Base-by-base conservation (phyloP, 75 land plant species). In the Selaginella tamariscina region DNA sequence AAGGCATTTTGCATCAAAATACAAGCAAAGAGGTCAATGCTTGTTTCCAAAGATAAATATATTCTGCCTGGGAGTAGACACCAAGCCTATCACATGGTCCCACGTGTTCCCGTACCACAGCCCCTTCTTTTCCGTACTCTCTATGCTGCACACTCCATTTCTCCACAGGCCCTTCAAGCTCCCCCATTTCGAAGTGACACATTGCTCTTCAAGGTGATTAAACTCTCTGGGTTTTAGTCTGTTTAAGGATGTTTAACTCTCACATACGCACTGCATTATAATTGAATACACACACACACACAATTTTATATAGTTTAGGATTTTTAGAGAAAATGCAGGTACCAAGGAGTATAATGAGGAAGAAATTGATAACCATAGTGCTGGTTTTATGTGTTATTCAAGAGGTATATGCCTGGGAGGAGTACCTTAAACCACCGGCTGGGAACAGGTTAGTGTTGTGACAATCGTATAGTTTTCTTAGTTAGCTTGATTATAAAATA, bases 391-490 rank as follows among this genome's bases (percentile, higher is more conserved):
- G 11, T 39, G 5, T 39, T 5, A 39, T 39, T 15, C 49, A 39
- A 15, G 11, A 39, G 11, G 49, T 5, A 5, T 15, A 39, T 39
- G 49, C 11, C 49, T 39, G 49, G 49, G 49, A 39, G 11, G 49
- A 39, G 49, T 39, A 39, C 49, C 49, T 39, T 39, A 39, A 39
- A 39, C 49, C 49, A 39, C 49, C 49, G 49, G 49, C 49, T 39
- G 49, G 49, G 15, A 39, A 39, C 49, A 39, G 49, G 49, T 15
- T 5, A 39, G 49, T 5, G 49, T 15, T 39, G 49, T 39, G 15
- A 39, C 49, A 5, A 5, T 5, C 11, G 5, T 39, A 5, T 39
- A 15, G 49, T 39, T 39, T 39, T n/a, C n/a, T n/a, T n/a, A n/a
- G n/a, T n/a, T n/a, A n/a, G n/a, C n/a, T n/a, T n/a, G n/a, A n/a